Conservation (phyloP, 1,284 basidiomycete genomes). For the Cystobasidium sp. region DNA sequence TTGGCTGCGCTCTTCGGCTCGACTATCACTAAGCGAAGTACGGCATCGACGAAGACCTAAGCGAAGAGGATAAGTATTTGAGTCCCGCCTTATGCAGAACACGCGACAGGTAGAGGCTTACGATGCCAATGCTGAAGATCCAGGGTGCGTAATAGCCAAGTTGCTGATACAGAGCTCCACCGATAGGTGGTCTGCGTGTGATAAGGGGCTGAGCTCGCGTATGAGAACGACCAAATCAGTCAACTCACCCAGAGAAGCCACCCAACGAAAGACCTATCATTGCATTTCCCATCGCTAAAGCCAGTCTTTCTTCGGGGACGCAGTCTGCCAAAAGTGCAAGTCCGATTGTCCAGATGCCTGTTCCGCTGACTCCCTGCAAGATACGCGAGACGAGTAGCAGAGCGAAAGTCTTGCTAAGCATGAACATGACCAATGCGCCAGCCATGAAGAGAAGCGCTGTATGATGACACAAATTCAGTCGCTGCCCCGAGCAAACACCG, state of each 20-base stretch:
- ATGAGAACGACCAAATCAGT: not conserved
- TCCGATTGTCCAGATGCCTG: constrained; percentile 49
- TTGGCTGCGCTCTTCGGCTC: constrained; percentile 50
- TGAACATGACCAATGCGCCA: constrained; percentile 50
- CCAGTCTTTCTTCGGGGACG: constrained; percentile 34
- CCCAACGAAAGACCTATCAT: constrained; percentile 51
- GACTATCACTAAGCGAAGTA: constrained; percentile 49
- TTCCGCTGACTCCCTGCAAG: constrained; percentile 52
- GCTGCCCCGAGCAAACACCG: not conserved
- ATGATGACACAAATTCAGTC: not conserved
- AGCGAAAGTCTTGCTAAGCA: constrained; percentile 47
- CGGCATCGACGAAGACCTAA: constrained; percentile 44
- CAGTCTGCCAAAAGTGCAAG: constrained; percentile 41
- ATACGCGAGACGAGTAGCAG: constrained; percentile 50
- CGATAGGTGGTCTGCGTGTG: constrained; percentile 28
- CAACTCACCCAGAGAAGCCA: constrained; percentile 41
- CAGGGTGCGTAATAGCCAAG: constrained; percentile 53
- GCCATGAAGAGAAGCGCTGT: constrained; percentile 50
- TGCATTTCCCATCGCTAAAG: constrained; percentile 42
- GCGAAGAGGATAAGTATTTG: not conserved
- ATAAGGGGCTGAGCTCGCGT: not conserved
- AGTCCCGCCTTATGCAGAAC: not conserved
- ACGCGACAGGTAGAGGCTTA: too few species aligned
- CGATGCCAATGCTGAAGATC: constrained; percentile 49
- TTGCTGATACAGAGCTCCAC: constrained; percentile 49